Evolutionary conservation across 768 basidiomycete species (phyloP).

Genomic region (Lactifluus volemus): DNA sequence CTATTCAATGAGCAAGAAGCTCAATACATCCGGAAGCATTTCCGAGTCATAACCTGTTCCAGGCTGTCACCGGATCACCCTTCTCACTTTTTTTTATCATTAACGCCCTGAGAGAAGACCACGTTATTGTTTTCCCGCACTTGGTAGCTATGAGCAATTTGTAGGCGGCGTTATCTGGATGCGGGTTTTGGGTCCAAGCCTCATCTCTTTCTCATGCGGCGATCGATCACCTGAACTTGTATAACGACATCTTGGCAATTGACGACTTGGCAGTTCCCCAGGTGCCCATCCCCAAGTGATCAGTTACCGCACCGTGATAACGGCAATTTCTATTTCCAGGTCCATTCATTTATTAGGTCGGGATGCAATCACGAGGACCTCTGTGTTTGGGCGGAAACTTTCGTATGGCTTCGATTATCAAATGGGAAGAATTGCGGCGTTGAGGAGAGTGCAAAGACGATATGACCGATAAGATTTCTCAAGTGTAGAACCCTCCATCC

Average conservation of each 20-base stretch:
- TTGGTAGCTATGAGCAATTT: not conserved
- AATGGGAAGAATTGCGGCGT: not conserved
- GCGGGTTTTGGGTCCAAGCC: not conserved
- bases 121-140: not conserved
- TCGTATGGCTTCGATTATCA: not conserved
- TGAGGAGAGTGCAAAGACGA: not conserved
- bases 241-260: conserved; percentile 9
- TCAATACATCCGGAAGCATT: not conserved
- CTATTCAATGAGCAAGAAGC: not conserved
- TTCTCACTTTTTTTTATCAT: too few species aligned
- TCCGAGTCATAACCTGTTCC: not conserved
- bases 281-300: not conserved
- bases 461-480: too few species aligned
- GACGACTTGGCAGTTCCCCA: not conserved
- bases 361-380: not conserved
- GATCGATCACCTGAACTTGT: not conserved
- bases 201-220: not conserved
- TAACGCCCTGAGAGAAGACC: not conserved
- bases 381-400: not conserved
- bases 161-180: not conserved
- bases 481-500: not conserved
- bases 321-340: not conserved
- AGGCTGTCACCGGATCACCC: not conserved
- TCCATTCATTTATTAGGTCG: conserved; percentile 4
- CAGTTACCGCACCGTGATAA: not conserved